Evolutionary conservation across 2,329 filamentous ascomycete species (phyloP).

Genomic region (Alternaria gaisen): DNA sequence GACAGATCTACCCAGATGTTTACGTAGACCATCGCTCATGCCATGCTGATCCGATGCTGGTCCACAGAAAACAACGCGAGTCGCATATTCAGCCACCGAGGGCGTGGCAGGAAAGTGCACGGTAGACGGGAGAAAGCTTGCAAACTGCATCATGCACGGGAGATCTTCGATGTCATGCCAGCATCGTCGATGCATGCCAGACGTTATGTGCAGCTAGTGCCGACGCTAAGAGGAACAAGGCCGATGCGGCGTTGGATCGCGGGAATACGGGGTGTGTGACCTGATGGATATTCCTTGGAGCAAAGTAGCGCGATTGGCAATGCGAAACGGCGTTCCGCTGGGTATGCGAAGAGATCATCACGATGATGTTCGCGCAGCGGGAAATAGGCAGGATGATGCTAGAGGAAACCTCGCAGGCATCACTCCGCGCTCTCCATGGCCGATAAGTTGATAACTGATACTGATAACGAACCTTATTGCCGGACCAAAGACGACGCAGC

Average conservation of each 20-base stretch:
- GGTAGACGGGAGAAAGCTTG: background rate
- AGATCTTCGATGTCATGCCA: conserved; percentile 19
- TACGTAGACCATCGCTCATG: conserved; percentile 1
- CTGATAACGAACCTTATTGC: conserved; percentile 9
- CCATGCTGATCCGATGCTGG: conserved; percentile 2
- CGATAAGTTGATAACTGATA: conserved; percentile 1
- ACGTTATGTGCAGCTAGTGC: background rate
- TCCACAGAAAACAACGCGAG: background rate
- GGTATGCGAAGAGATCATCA: background rate
- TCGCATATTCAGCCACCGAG: background rate
- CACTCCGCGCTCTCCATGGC: background rate
- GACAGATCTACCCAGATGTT: background rate
- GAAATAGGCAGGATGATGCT: background rate
- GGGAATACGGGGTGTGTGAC: background rate
- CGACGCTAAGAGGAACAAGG: background rate
- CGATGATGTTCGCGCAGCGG: background rate
- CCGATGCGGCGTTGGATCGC: background rate
- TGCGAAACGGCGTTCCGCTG: background rate
- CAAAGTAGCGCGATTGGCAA: background rate
- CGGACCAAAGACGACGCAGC: background rate
- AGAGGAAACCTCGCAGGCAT: background rate
- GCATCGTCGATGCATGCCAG: conserved; percentile 18
- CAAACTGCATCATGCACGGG: conserved; percentile 7
- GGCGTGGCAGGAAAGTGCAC: background rate
- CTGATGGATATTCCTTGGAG: background rate